Evolutionary conservation across 2,329 filamentous ascomycete species (phyloP), one percentile per base, ranked within the genome.

Genomic region (Colletotrichum abscissum): DNA sequence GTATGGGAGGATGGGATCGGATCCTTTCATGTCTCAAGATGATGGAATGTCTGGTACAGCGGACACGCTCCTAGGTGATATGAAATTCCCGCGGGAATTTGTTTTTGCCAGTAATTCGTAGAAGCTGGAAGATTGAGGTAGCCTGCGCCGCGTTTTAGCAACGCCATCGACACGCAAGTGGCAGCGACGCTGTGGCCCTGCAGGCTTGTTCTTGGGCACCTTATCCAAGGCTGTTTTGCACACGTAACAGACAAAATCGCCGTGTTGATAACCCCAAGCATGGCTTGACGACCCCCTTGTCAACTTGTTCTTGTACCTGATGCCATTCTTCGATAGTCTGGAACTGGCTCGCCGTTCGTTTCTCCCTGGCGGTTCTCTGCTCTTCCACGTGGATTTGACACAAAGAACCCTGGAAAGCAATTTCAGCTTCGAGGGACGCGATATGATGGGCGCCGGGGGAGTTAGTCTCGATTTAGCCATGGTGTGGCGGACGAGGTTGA

Each of bases 301-400:
- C 33, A 19, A 63, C n/a, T 16, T 19, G 54, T 71, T 16, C 14
- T 35, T 35, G 38, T 42, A 24, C 35, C 7, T 35, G 54, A 54
- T 33, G 49, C 63, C 30, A 33, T 33, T 62, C 56, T 33, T 42
- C 33, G 26, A 59, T 58, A 24, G 56, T 52, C 56, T 35, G 33
- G 33, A 12, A 5, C 11, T 5, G 63, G 30, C 26, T n/a, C 54
- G 26, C 35, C 30, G 26, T 19, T 35, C 35, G 59, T 35, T 26
- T 52, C 30, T 35, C 46, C 26, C 14, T 52, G 52, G 38, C 38
- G 24, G 24, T 30, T 16, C 46, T 33, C 24, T 42, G 19, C 38
- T 24, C 19, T 56, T 22, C 54, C 69, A 59, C 69, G 69, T 64
- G 66, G 59, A 63, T 5, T 30, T 69, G 58, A 55, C 58, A 59